Evolutionary conservation across 768 basidiomycete genomes (phyloP), one percentile per base, ranked within the genome.

Genomic region (Suillus decipiens): DNA sequence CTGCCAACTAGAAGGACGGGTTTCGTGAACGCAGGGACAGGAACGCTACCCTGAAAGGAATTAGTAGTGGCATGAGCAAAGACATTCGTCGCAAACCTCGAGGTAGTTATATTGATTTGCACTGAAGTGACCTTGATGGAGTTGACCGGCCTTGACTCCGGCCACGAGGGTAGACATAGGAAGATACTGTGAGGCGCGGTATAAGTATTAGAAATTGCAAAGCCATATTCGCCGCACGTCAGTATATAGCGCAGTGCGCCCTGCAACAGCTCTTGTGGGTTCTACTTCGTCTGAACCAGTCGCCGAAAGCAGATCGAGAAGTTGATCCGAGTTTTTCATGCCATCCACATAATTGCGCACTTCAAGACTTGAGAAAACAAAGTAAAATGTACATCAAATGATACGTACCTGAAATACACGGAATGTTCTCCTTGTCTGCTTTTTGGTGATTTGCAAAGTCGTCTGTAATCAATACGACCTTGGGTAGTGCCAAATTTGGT

Each of bases 71-170:
- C 42, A 24, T 4, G 34, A 33, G 19, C 24, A 1, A 19, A 37
- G 14, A 37, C 22, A 51, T 12, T 17, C 19, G 33, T 45, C 57
- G 33, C n/a, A 60, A 39, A 89, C 93, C 83, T 98, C 96, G 15
- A 98, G 82, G 69, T 96, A 99, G 73, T 99, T 99, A 77, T 95
- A 99, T 67, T 89, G 89, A 68, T 93, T 97, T 2, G 95, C 93
- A 70, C 92, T 95, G 78, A 96, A 99, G 72, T 96, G 89, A 0
- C 97, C 97, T 77, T 98, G 94, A 70, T 94, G 86, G 4, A 96
- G 83, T 47, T 89, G 80, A 2, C 93, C 93, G 4, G 86, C 84
- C 73, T 95, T 96, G 62, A 98, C 82, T 1, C 95, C 96, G 11
- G 95, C 92, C 43, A 86, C 71, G 10, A 98, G 75, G 0, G 85